These are phyloP conservation scores for Bryoglossum gracile DNA, from an alignment of 495 filamentous ascomycete genomes.

Conservation along the genomic window DNA sequence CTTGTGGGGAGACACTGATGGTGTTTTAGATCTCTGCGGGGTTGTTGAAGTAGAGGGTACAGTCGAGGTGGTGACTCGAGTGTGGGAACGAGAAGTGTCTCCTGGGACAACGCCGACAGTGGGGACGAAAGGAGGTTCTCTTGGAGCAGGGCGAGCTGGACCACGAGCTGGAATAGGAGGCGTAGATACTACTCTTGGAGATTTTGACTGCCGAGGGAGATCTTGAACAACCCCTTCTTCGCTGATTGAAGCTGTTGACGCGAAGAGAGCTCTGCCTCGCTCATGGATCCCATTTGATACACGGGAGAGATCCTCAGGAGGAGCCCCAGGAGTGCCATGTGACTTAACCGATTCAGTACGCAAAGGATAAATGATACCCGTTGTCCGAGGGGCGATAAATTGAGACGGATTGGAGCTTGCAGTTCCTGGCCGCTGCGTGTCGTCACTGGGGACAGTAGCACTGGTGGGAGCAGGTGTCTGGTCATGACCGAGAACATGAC, in stretches of 20 bases:
- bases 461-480: too few relatives aligned
- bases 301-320: conserved; percentile 4
- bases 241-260: conserved; percentile 2
- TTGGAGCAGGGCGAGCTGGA: neutral
- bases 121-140: neutral
- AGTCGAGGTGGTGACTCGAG: neutral
- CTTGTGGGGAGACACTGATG: neutral
- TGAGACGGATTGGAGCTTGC: neutral
- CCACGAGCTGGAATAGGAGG: conserved; percentile 8
- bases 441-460: conserved; percentile 1
- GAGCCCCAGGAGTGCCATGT: neutral
- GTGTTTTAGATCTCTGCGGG: too few relatives aligned
- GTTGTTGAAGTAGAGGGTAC: neutral
- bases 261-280: conserved; percentile 1
- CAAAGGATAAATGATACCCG: neutral
- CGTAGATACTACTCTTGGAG: neutral
- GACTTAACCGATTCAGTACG: conserved; percentile 6
- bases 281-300: conserved; percentile 4
- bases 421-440: neutral
- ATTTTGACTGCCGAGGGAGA: neutral
- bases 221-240: neutral
- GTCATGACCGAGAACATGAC: conserved; percentile 8
- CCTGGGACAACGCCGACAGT: neutral
- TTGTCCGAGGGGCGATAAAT: too few relatives aligned
- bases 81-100: neutral